These are phyloP conservation scores for Pontederia paniculata DNA, from an alignment of 176 grass and related monocot genomes.

Conservation along the genomic window DNA sequence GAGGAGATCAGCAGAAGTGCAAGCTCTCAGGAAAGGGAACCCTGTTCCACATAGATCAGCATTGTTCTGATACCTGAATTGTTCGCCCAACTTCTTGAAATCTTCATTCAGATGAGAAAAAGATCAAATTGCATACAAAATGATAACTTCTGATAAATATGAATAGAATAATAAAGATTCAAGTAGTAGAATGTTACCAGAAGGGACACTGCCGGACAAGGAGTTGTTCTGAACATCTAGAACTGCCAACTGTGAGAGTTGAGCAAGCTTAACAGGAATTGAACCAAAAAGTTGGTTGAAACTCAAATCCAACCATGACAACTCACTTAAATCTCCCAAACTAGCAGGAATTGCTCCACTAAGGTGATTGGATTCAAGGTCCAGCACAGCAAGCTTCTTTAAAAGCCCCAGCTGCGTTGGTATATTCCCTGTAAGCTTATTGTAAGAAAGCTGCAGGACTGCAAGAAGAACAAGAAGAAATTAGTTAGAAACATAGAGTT, in stretches of 20 bases:
- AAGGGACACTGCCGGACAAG: constrained; percentile 66
- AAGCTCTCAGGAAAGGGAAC: constrained; percentile 42
- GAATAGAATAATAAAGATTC: not conserved
- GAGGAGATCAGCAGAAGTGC: constrained; percentile 59
- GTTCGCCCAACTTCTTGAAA: constrained; percentile 47
- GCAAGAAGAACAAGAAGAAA: constrained; percentile 13
- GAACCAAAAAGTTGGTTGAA: constrained; percentile 70
- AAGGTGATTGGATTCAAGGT: constrained; percentile 65
- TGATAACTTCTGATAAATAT: not conserved
- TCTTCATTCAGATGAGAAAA: constrained; percentile 31
- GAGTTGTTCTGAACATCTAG: constrained; percentile 59
- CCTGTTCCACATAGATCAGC: constrained; percentile 54
- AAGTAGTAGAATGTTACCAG: constrained; percentile 29
- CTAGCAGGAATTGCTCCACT: constrained; percentile 64
- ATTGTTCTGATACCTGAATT: constrained; percentile 80
- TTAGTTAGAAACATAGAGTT: not conserved
- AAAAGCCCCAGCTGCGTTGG: constrained; percentile 53
- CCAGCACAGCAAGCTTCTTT: constrained; percentile 55
- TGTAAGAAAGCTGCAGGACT: constrained; percentile 82
- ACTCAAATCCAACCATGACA: constrained; percentile 70
- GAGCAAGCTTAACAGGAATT: constrained; percentile 52
- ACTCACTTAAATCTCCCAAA: constrained; percentile 36
- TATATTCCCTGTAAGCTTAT: constrained; percentile 58
- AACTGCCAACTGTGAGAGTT: constrained; percentile 32
- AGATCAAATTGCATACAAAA: not conserved